phyloP scores from a whole-genome alignment of 441 rosid genomes.

The Euphorbia celastroides region DNA sequence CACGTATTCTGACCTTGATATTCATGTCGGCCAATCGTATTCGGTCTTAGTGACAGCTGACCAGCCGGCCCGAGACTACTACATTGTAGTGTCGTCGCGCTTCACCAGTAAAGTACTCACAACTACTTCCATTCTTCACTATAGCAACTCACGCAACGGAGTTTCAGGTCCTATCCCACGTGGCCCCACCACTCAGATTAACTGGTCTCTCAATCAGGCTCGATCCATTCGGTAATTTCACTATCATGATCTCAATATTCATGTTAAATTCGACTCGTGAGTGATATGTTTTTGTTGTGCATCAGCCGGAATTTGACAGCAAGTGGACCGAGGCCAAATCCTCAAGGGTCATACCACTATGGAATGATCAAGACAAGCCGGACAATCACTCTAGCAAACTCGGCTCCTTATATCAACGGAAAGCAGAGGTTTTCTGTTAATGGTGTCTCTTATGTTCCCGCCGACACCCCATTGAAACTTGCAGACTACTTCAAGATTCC shows the following conservation, averaged over 20 bases:
- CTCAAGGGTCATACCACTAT: slow-evolving; percentile 97
- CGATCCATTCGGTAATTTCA: slow-evolving; percentile 82
- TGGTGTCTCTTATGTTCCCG: slow-evolving; percentile 62
- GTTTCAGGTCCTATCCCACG: slow-evolving; percentile 64
- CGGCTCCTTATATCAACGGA: slow-evolving; percentile 52
- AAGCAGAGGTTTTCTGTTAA: slow-evolving; percentile 90
- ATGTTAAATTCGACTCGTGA: no score
- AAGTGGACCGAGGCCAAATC: slow-evolving; percentile 98
- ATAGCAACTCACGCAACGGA: slow-evolving; percentile 49
- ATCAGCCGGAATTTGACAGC: slow-evolving; percentile 45
- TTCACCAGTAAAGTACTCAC: slow-evolving; percentile 55
- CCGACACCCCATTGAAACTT: slow-evolving; percentile 90
- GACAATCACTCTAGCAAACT: slow-evolving; percentile 58
- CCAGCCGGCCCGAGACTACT: slow-evolving; percentile 73
- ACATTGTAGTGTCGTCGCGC: slow-evolving; percentile 76
- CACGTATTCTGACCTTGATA: slow-evolving; percentile 63
- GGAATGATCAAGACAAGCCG: slow-evolving; percentile 72
- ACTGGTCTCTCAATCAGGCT: slow-evolving; percentile 90
- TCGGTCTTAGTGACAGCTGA: slow-evolving; percentile 84
- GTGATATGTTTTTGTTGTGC: no score
- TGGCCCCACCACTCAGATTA: slow-evolving; percentile 56
- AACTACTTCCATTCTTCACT: slow-evolving; percentile 59
- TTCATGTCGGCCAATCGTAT: slow-evolving; percentile 85
- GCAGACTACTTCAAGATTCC: slow-evolving; percentile 75
- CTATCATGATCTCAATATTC: no score